Conservation (phyloP, 2,329 filamentous ascomycete genomes). For the Botrytis sinoallii region DNA sequence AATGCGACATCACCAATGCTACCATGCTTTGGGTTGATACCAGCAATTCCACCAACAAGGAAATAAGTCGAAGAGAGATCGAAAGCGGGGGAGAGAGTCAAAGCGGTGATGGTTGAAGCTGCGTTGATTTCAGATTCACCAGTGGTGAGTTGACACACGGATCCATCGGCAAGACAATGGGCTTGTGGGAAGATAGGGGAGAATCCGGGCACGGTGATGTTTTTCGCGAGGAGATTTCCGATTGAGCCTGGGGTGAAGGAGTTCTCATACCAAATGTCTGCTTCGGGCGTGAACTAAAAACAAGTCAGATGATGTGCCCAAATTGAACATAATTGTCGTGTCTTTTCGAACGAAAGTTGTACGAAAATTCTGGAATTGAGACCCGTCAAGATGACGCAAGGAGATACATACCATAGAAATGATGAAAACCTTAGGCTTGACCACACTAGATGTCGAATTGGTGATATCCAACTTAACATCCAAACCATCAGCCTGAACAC, state of each 20-base stretch:
- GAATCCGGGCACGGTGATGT: constrained; percentile 58
- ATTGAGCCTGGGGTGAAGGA: constrained; percentile 44
- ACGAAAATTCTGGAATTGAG: neutral
- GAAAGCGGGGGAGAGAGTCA: constrained; percentile 60
- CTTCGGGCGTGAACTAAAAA: constrained; percentile 58
- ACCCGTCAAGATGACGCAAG: neutral
- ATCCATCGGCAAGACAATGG: constrained; percentile 58
- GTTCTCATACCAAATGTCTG: constrained; percentile 57
- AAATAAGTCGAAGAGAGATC: constrained; percentile 68
- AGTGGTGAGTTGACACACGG: constrained; percentile 66
- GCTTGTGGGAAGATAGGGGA: constrained; percentile 63
- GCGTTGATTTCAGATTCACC: constrained; percentile 75
- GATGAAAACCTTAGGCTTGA: constrained; percentile 57
- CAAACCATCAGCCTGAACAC: constrained; percentile 9
- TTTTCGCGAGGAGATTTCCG: constrained; percentile 54
- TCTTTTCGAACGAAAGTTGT: neutral
- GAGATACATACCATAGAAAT: constrained; percentile 53
- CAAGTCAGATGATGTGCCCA: neutral
- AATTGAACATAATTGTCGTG: neutral
- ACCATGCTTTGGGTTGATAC: constrained; percentile 65
- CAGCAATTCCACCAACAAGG: constrained; percentile 68
- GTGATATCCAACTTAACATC: constrained; percentile 6
- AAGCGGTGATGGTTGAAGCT: constrained; percentile 60
- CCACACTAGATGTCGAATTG: constrained; percentile 8
- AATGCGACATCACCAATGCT: constrained; percentile 67